Percentiles rank a stretch among this genome's conserved stretches.
Evolutionary conservation across 1,284 basidiomycete genomes (phyloP).

Genomic region (Melanopsichium pennsylvanicum): DNA sequence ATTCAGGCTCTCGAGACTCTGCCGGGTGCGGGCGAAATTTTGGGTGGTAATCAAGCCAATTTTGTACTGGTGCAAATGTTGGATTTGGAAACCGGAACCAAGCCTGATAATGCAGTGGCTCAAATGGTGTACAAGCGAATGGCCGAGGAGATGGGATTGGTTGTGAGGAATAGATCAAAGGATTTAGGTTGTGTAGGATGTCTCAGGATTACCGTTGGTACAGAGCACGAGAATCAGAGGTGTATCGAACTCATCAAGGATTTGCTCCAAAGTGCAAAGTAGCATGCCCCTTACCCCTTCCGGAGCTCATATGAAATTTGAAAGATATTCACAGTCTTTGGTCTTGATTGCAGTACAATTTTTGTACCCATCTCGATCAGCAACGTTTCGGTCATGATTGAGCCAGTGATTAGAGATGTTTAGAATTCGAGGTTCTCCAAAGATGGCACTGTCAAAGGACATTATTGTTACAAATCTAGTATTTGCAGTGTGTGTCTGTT

Average conservation of each 20-base stretch:
- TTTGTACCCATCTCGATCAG: too few species aligned
- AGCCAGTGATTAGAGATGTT: too few species aligned
- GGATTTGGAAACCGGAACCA: slow-evolving; percentile 65
- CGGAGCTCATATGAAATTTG: too few species aligned
- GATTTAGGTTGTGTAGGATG: slow-evolving; percentile 89
- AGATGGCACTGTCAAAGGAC: too few species aligned
- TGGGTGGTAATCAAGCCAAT: slow-evolving; percentile 89
- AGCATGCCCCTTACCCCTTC: too few species aligned
- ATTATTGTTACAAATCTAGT: too few species aligned
- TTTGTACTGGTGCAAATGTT: slow-evolving; percentile 86
- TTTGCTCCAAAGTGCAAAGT: slow-evolving; percentile 36
- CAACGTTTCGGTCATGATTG: too few species aligned
- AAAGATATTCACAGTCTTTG: too few species aligned
- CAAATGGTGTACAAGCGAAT: slow-evolving; percentile 80
- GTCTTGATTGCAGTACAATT: too few species aligned
- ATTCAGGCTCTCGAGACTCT: slow-evolving; percentile 69
- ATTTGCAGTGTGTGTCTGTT: too few species aligned
- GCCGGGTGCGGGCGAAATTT: slow-evolving; percentile 72
- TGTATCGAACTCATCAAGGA: slow-evolving; percentile 54
- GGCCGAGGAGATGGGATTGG: slow-evolving; percentile 83
- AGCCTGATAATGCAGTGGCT: slow-evolving; percentile 77
- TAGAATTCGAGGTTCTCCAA: too few species aligned
- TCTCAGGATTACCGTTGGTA: slow-evolving; percentile 89
- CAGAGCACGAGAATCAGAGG: slow-evolving; percentile 73
- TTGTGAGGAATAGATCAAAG: slow-evolving; percentile 86